Base-by-base conservation (phyloP, 2,329 filamentous ascomycete species). In the Penicillium sp. region DNA sequence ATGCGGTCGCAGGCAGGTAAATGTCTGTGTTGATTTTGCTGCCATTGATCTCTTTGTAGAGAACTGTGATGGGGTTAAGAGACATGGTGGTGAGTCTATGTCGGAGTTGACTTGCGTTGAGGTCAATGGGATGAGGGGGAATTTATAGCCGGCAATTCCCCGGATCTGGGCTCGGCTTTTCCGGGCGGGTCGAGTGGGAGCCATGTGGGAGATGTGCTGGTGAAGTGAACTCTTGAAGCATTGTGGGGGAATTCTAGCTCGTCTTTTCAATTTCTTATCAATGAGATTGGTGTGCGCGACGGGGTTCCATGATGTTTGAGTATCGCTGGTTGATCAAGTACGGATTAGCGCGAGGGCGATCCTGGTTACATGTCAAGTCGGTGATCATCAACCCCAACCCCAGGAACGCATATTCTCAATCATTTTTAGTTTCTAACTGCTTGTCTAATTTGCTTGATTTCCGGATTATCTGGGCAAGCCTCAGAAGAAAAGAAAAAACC, bases 1-100 rank as follows among this genome's bases (percentile, higher is more conserved):
- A 49, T 24, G 42, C 23, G 21, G 33, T 42, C 2, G 54, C 33
- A 2, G 65, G 65, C 34, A 67, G 55, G 49, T 68, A 67, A 42
- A 68, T 50, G 38, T 67, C 65, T 18, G 63, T 62, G 2, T 59
- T 63, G 36, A 68, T 65, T 42, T 58, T 53, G 33, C 56, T 63
- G 16, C 53, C 47, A 33, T 59, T 49, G 39, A 52, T 42, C 53
- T 64, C 53, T 43, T 67, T 67, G 47, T 65, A 67, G 26, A 52
- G 45, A 6, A 54, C 47, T 36, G 57, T 64, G 28, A 64, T 33
- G 6, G 62, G 62, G 8, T 43, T 39, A 38, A 51, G 53, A n/a
- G 54, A 36, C 56, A 57, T 63, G 5, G 38, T 21, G 6, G 7
- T 26, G 15, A 15, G 13, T 36, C 6, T 7, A 3, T 47, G 10